These are phyloP conservation scores for Neoscytalidium dimidiatum DNA, from an alignment of 2,329 filamentous ascomycete genomes.

Conservation along the genomic window DNA sequence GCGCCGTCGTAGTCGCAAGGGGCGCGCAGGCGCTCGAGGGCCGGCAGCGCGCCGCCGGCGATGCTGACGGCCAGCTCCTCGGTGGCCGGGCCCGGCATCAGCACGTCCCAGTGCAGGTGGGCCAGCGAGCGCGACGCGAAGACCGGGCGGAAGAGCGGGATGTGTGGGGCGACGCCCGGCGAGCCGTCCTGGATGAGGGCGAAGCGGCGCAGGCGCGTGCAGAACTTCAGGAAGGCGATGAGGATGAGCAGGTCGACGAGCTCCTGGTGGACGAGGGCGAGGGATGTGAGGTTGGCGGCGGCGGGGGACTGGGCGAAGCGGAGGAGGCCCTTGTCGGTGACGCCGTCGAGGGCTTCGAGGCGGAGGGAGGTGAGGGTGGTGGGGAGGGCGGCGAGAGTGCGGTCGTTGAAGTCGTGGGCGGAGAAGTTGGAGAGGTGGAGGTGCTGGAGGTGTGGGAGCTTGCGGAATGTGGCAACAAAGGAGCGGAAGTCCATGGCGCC, in stretches of 20 bases:
- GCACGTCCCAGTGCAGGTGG: constrained; percentile 63
- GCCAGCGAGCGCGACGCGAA: constrained; percentile 52
- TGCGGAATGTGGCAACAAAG: constrained; percentile 55
- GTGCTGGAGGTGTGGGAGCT: constrained; percentile 55
- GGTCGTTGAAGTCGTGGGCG: constrained; percentile 56
- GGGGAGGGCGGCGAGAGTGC: constrained; percentile 56
- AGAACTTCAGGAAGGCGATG: constrained; percentile 52
- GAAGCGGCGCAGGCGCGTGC: constrained; percentile 51
- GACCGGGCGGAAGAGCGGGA: constrained; percentile 48
- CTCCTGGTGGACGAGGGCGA: constrained; percentile 57
- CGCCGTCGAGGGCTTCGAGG: constrained; percentile 56
- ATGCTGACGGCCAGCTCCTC: constrained; percentile 67
- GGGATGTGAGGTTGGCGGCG: constrained; percentile 46
- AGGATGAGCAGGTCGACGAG: constrained; percentile 54
- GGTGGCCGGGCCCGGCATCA: constrained; percentile 57
- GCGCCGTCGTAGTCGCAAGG: constrained; percentile 70
- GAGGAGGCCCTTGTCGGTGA: constrained; percentile 58
- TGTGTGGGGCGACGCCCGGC: constrained; percentile 46
- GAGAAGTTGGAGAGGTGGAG: constrained; percentile 58
- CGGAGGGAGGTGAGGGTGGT: constrained; percentile 52
- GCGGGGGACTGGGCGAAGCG: constrained; percentile 52
- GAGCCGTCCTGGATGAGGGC: constrained; percentile 54
- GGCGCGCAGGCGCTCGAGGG: constrained; percentile 60
- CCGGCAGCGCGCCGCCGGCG: constrained; percentile 62
- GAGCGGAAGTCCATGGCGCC: constrained; percentile 55